These are phyloP conservation scores for Blastomyces parvus DNA, from an alignment of 2,329 filamentous ascomycete genomes.

Conservation along the genomic window DNA sequence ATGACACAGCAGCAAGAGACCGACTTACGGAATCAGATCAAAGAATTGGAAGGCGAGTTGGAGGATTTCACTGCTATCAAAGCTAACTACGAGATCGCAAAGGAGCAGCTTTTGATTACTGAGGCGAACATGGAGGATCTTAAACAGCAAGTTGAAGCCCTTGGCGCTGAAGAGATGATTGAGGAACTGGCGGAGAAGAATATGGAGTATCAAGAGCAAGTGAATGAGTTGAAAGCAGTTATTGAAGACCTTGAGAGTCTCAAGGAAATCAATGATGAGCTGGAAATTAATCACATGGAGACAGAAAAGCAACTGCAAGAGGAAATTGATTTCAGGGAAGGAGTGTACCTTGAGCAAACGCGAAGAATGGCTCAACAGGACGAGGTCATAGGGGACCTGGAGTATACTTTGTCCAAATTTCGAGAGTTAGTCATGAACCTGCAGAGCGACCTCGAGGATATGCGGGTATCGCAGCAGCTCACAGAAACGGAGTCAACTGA, in stretches of 20 bases:
- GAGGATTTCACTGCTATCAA: slow-evolving; percentile 58
- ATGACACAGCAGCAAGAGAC: slow-evolving; percentile 76
- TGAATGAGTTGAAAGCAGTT: slow-evolving; percentile 69
- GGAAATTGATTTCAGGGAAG: slow-evolving; percentile 81
- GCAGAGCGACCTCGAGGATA: slow-evolving; percentile 80
- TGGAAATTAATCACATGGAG: slow-evolving; percentile 86
- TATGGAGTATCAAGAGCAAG: slow-evolving; percentile 68
- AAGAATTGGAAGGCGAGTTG: slow-evolving; percentile 61
- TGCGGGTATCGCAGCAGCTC: slow-evolving; percentile 82
- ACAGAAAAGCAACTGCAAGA: slow-evolving; percentile 91
- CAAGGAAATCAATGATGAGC: slow-evolving; percentile 87
- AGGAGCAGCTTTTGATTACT: slow-evolving; percentile 62
- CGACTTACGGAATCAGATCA: slow-evolving; percentile 66
- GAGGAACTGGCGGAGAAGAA: slow-evolving; percentile 85
- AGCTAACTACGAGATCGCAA: slow-evolving; percentile 58
- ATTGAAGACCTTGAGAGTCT: slow-evolving; percentile 82
- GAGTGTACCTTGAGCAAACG: slow-evolving; percentile 70
- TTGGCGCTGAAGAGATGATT: slow-evolving; percentile 87
- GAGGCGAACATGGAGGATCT: slow-evolving; percentile 75
- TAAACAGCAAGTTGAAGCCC: slow-evolving; percentile 79
- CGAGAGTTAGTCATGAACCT: slow-evolving; percentile 77
- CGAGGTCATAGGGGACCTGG: slow-evolving; percentile 70
- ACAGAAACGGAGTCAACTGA: slow-evolving; percentile 90
- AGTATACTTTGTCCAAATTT: slow-evolving; percentile 83
- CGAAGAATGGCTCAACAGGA: slow-evolving; percentile 67